phyloP scores from a whole-genome alignment of 2,329 filamentous ascomycete species.

The Colletotrichum tabaci region DNA sequence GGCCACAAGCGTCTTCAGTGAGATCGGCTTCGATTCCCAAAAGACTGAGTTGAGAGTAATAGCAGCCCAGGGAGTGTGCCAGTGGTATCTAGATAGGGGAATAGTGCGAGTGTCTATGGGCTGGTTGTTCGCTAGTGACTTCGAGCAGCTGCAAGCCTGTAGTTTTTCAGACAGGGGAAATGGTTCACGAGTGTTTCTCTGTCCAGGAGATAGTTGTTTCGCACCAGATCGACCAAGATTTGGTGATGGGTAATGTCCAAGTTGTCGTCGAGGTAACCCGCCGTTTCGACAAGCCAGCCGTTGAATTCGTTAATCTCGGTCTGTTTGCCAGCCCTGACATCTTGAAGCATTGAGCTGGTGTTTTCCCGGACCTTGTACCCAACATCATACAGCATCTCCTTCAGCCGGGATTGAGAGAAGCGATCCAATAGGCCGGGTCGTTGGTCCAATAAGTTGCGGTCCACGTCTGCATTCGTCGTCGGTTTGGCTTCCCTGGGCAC shows the following conservation, averaged over 20 bases:
- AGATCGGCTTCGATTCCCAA: background rate
- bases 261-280: constrained; percentile 53
- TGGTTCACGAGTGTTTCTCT: constrained; percentile 52
- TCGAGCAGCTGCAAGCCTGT: background rate
- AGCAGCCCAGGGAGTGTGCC: background rate
- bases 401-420: constrained; percentile 60
- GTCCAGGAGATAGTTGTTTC: constrained; percentile 51
- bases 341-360: constrained; percentile 75
- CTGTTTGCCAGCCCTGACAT: constrained; percentile 64
- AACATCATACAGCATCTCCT: constrained; percentile 62
- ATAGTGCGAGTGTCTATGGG: no score
- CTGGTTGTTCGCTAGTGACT: background rate
- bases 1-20: background rate
- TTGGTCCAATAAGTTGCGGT: constrained; percentile 16
- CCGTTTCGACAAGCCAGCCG: constrained; percentile 69
- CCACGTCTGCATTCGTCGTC: no score
- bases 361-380: constrained; percentile 67
- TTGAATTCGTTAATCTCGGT: constrained; percentile 74
- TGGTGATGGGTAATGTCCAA: constrained; percentile 57
- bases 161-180: constrained; percentile 43
- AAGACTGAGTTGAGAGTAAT: background rate
- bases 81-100: background rate
- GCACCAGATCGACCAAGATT: constrained; percentile 61
- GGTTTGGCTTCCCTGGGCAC: background rate
- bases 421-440: constrained; percentile 50